A percentile compares a stretch with the other conserved stretches of the same genome.
Conservation (phyloP, 495 filamentous ascomycete species). For the Tuber magnatum region DNA sequence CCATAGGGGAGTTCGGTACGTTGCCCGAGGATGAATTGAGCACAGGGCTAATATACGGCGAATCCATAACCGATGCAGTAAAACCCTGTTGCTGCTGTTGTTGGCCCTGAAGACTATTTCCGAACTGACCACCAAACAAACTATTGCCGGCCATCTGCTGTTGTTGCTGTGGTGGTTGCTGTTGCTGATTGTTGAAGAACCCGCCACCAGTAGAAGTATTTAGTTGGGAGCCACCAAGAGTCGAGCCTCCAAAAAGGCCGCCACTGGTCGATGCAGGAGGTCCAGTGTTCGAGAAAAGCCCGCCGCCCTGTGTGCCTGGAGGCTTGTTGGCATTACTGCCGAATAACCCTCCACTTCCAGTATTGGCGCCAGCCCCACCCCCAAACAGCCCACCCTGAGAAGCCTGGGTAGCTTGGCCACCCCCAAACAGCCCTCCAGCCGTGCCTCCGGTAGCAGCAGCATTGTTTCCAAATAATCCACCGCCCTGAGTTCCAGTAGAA, state of each 20-base stretch:
- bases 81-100: slow-evolving; percentile 46
- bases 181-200: slow-evolving; percentile 43
- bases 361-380: slow-evolving; percentile 47
- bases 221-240: slow-evolving; percentile 42
- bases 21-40: slow-evolving; percentile 35
- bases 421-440: slow-evolving; percentile 50
- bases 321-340: slow-evolving; percentile 41
- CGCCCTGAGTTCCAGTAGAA: slow-evolving; percentile 42
- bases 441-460: slow-evolving; percentile 42
- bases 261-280: slow-evolving; percentile 42
- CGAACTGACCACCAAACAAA: slow-evolving; percentile 29
- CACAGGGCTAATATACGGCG: slow-evolving; percentile 77
- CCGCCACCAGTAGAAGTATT: slow-evolving; percentile 43
- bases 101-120: slow-evolving; percentile 31
- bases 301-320: slow-evolving; percentile 35
- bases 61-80: slow-evolving; percentile 66
- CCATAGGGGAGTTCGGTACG: slow-evolving; percentile 26
- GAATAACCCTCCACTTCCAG: slow-evolving; percentile 50
- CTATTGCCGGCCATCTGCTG: slow-evolving; percentile 39
- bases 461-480: slow-evolving; percentile 35
- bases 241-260: slow-evolving; percentile 56
- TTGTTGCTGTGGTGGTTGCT: slow-evolving; percentile 48
- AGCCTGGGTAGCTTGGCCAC: slow-evolving; percentile 41
- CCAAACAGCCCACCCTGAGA: slow-evolving; percentile 58
- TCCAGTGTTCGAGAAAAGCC: slow-evolving; percentile 50